phyloP scores from a whole-genome alignment of 2,329 filamentous ascomycete species.

The Ascochyta koolunga region DNA sequence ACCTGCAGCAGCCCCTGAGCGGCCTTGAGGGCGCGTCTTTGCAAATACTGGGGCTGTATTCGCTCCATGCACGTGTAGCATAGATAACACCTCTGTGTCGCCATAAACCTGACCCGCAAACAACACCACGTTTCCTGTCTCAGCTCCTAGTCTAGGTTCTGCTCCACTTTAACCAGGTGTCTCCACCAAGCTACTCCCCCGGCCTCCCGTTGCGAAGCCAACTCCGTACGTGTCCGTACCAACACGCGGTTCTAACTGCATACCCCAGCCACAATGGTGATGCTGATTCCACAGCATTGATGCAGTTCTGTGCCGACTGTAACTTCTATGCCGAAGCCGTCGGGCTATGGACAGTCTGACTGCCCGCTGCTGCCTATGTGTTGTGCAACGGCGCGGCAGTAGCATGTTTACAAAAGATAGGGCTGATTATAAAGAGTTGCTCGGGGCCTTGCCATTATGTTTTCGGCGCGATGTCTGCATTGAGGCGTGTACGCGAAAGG shows the following conservation, averaged over 20 bases:
- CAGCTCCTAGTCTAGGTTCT: background rate
- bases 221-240: background rate
- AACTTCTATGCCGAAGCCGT: background rate
- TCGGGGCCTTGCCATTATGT: background rate
- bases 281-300: background rate
- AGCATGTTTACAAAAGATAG: conserved; percentile 8
- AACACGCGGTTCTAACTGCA: conserved; percentile 1
- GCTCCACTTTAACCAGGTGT: conserved; percentile 3
- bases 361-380: conserved; percentile 6
- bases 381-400: conserved; percentile 6
- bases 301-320: background rate
- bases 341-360: background rate
- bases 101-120: conserved; percentile 4
- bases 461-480: conserved; percentile 4
- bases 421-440: conserved; percentile 5
- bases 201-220: background rate
- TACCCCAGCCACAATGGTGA: background rate
- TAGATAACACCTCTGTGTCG: background rate
- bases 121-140: conserved; percentile 14
- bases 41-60: conserved; percentile 1
- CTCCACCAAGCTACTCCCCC: background rate
- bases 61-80: conserved; percentile 9
- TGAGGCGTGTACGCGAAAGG: background rate
- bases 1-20: conserved; percentile 6
- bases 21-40: background rate